Conservation (phyloP, 768 basidiomycete genomes). For the Harrya chromipes region DNA sequence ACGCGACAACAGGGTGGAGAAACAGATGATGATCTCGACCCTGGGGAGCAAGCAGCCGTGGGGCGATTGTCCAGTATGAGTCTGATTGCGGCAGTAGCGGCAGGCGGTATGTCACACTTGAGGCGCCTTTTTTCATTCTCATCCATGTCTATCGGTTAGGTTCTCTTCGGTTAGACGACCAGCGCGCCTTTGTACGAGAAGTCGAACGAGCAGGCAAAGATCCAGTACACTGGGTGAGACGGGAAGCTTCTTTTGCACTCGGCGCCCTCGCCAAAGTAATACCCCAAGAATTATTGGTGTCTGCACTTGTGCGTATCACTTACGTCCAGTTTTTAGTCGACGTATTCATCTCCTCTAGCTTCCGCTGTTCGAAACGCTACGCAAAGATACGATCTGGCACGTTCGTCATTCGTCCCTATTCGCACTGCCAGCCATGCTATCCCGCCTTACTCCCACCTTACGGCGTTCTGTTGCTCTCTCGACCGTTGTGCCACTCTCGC, state of each 20-base stretch:
- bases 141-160: conserved; percentile 36
- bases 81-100: conserved; percentile 83
- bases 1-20: conserved; percentile 18
- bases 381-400: conserved; percentile 68
- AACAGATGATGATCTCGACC: conserved; percentile 40
- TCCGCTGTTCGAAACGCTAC: conserved; percentile 70
- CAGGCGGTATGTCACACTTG: conserved; percentile 54
- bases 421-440: conserved; percentile 75
- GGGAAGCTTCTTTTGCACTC: conserved; percentile 85
- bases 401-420: conserved; percentile 88
- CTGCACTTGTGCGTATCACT: conserved; percentile 51
- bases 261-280: conserved; percentile 87
- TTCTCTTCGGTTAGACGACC: conserved; percentile 50
- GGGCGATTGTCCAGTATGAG: conserved; percentile 92
- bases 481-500: conserved; percentile 58
- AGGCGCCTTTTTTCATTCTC: conserved; percentile 2
- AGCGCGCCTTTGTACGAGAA: conserved; percentile 68
- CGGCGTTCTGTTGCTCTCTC: conserved; percentile 65
- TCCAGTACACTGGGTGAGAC: conserved; percentile 71
- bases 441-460: conserved; percentile 54
- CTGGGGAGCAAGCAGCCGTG: conserved; percentile 71
- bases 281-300: conserved; percentile 65
- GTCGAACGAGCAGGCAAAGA: conserved; percentile 66
- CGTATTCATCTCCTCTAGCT: conserved; percentile 46
- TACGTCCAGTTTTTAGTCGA: conserved; percentile 2